Evolutionary conservation across 768 basidiomycete genomes (phyloP).

Genomic region (Termitomyces sp.): DNA sequence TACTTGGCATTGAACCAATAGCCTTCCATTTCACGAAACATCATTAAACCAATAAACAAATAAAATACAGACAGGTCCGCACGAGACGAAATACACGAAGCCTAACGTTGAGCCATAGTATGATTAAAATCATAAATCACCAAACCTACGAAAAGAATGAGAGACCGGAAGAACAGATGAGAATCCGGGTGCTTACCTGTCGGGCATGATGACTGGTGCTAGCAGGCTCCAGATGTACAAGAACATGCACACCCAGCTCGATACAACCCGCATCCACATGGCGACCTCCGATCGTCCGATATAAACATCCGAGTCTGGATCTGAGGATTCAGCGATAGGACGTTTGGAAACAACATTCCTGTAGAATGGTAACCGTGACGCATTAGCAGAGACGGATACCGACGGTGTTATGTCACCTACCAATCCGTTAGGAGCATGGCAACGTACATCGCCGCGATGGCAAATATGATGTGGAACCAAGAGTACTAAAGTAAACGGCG

Average conservation of each 20-base stretch:
- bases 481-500: constrained; percentile 62
- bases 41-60: not conserved
- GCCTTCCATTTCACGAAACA: not conserved
- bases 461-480: constrained; percentile 99
- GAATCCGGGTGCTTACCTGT: constrained; percentile 54
- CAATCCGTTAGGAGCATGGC: constrained; percentile 97
- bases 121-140: constrained; percentile 11
- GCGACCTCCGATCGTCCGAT: constrained; percentile 95
- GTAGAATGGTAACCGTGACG: not conserved
- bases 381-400: not conserved
- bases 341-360: constrained; percentile 75
- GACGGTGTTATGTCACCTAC: constrained; percentile 43
- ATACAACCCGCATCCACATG: constrained; percentile 99
- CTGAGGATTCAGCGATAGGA: constrained; percentile 38
- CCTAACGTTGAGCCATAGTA: not conserved
- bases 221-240: constrained; percentile 86
- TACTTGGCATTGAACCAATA: no score
- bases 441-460: constrained; percentile 96
- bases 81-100: not conserved
- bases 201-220: constrained; percentile 88
- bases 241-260: constrained; percentile 90
- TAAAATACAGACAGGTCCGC: no score
- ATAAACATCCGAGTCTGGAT: constrained; percentile 73
- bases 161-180: not conserved
- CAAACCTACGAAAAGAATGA: constrained; percentile 18